These are phyloP conservation scores for Achaetomiella virescens DNA, from an alignment of 495 filamentous ascomycete genomes.

Conservation along the genomic window DNA sequence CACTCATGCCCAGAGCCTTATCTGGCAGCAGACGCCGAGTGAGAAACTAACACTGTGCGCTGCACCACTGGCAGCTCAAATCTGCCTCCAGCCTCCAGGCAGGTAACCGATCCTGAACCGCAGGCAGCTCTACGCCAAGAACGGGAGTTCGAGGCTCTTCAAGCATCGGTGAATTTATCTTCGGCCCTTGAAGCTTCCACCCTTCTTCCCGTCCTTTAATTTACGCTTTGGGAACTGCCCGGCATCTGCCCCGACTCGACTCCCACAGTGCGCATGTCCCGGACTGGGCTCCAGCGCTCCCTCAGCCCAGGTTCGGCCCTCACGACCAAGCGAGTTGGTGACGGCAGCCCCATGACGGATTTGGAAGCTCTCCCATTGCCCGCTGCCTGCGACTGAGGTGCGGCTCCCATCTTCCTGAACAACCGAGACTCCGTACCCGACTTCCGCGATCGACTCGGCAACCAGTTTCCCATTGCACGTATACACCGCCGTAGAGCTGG, in stretches of 20 bases:
- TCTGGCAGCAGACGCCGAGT: no score
- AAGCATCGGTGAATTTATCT: no score
- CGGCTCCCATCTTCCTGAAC: background rate
- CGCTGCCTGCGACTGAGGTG: background rate
- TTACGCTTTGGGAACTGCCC: no score
- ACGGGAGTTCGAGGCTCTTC: no score
- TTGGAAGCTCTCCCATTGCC: constrained; percentile 2
- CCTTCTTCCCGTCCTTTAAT: no score
- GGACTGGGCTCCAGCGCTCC: constrained; percentile 1
- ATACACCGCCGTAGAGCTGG: background rate
- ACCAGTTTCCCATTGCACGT: background rate
- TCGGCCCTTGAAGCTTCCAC: no score
- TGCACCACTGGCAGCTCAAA: no score
- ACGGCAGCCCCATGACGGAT: constrained; percentile 17
- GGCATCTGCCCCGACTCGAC: background rate
- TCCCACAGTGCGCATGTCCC: background rate
- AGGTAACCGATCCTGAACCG: no score
- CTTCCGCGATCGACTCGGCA: background rate
- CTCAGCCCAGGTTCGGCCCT: background rate
- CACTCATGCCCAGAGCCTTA: no score
- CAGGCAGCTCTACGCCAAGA: no score
- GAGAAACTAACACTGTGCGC: no score
- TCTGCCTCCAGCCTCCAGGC: no score
- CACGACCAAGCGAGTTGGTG: constrained; percentile 10
- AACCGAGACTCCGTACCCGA: background rate